phyloP scores from a whole-genome alignment of 1,139 yeast genomes.

The Hyphopichia pseudoburtonii region DNA sequence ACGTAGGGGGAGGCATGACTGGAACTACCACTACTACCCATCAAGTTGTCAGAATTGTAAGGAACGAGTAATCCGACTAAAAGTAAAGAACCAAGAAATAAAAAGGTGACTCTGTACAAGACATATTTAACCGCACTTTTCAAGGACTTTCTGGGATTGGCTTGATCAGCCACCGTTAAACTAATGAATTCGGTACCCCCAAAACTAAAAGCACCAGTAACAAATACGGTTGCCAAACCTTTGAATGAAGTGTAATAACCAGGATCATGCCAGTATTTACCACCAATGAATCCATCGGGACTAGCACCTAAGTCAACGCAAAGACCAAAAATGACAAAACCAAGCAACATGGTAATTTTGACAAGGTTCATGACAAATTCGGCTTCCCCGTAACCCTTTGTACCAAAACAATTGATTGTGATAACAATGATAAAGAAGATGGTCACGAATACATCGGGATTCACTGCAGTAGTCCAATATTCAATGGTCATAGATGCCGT shows the following conservation, averaged over 20 bases:
- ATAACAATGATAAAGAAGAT: constrained; percentile 26
- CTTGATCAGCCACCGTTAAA: constrained; percentile 33
- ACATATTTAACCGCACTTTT: constrained; percentile 34
- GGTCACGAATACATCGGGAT: constrained; percentile 30
- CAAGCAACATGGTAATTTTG: constrained; percentile 21
- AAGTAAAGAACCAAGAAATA: constrained; percentile 32
- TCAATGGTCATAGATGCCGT: constrained; percentile 37
- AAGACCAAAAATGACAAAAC: constrained; percentile 28
- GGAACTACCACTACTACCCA: constrained; percentile 30
- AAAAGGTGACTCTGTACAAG: constrained; percentile 30
- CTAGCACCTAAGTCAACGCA: constrained; percentile 28
- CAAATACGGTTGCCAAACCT: constrained; percentile 30
- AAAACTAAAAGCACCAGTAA: constrained; percentile 28
- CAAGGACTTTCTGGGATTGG: constrained; percentile 33
- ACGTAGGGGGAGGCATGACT: constrained; percentile 36
- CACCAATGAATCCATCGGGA: constrained; percentile 26
- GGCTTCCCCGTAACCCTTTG: constrained; percentile 32
- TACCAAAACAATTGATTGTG: constrained; percentile 25
- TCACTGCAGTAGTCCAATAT: constrained; percentile 26
- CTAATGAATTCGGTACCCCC: constrained; percentile 34
- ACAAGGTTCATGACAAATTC: constrained; percentile 26
- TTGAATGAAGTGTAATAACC: constrained; percentile 29
- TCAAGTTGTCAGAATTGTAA: constrained; percentile 26
- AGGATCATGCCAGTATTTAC: constrained; percentile 28
- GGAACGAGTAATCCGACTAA: constrained; percentile 38